Base-by-base conservation (phyloP, 139 green algal genomes). In the Prasinococcaceae sp. region DNA sequence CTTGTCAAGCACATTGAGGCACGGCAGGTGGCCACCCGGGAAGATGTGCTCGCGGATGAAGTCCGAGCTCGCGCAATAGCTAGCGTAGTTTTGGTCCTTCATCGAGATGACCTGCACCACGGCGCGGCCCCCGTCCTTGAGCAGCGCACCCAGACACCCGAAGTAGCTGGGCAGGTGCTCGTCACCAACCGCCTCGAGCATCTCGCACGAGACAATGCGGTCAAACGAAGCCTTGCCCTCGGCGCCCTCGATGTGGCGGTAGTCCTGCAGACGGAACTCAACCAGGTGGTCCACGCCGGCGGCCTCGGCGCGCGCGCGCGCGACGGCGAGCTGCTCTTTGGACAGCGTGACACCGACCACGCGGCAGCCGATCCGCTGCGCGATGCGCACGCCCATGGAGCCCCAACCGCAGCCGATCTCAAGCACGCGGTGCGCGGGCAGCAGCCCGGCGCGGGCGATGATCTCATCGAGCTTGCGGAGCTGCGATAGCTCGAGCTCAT, bases 41-140 rank as follows among this genome's bases (percentile, higher is more conserved):
- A 97, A 97, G 66, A 97, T 93, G 74, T 94, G 85, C 68, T 94
- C 82, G 19, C 88, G 75, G 55, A 97, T 97, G 75, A 97, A 97
- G 65, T 97, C 89, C 12, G 66, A 79, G 19, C 68, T 79, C 17
- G 50, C 22, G 66, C 84, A 86, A 69, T 97, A 96, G 1, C 65
- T 61, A 27, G 86, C 79, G 58, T 97, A 97, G 41, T 77, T 58
- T 47, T 80, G 68, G 37, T 92, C 79, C 16, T 79, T 75, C 30
- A 69, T 69, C 0, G 82, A 68, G 53, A 92, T 92, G 39, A 61
- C 85, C 75, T 95, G 84, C 30, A 92, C 75, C 2, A 79, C 75
- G 1, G 69, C 75, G 25, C 53, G 72, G 32, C 85, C 85, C 0
- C 81, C 81, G 1, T 74, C 78, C 61, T 85, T 84, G 12, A 94